Base-by-base conservation (phyloP, 75 land plant genomes). In the Pinus albicaulis region DNA sequence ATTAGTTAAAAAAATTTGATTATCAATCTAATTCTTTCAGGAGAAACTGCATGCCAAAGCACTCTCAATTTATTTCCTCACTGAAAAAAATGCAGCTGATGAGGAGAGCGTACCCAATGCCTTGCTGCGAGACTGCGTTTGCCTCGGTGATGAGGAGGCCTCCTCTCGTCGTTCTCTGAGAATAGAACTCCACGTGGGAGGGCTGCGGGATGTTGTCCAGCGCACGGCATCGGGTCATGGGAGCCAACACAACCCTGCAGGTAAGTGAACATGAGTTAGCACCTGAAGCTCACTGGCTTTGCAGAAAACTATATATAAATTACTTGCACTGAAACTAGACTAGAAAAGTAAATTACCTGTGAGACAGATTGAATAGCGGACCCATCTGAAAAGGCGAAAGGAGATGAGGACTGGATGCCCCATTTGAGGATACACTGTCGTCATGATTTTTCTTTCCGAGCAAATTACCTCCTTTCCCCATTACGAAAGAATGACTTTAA, bases 201-300 rank as follows among this genome's bases (percentile, higher is more conserved):
- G 73, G 22, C 17, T 79, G 80, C 0, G 82, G 81, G 17, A 81
- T 53, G 74, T 44, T 61, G 75, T 78, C 17, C 55, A 59, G 31
- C 17, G 82, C 80, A 23, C 82, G 81, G 60, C 82, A 81, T 7
- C 82, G 80, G 5, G 82, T 81, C 36, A 81, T 48, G 22, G 82
- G 82, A 53, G 82, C 74, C 82, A 81, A 79, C 28, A 77, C 82
- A 1, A 81, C 74, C 38, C 82, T 81, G 71, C 28, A 25, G 36
- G n/a, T n/a, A n/a, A n/a, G 36, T 10, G 16, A 2, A 34, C 36
- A 34, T 2, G 23, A 53, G 23, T 22, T 3, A 52, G n/a, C n/a
- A n/a, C n/a, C n/a, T n/a, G n/a, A n/a, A n/a, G n/a, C n/a, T n/a
- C n/a, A n/a, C n/a, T n/a, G n/a, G n/a, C n/a, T n/a, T n/a, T n/a